Evolutionary conservation across 108 stramenopile species (phyloP), one percentile per base, ranked within the genome.

Genomic region (Poteriospumella lacustris): DNA sequence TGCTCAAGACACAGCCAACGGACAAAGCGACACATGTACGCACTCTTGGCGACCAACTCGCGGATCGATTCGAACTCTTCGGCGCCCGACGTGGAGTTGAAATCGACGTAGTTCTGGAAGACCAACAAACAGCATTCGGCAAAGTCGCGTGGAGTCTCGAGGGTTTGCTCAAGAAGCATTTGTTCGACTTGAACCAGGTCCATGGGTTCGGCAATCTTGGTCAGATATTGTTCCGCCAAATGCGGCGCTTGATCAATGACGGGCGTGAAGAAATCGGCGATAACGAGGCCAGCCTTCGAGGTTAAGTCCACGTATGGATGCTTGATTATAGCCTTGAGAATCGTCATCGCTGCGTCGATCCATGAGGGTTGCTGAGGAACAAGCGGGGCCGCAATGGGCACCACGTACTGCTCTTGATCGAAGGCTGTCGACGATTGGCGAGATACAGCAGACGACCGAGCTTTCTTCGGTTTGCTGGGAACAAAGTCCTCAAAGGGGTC

Each of bases 251-350:
- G 33, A 9, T 64, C 29, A 19, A 64, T 33, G 33, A 64, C 60
- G 36, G 60, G 60, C 3, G 36, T 19, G 5, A 12, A 31, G 24
- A 64, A 64, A 33, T 64, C 31, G 5, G 60, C 31, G 12, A 64
- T 34, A 3, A 24, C 60, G 5, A 34, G 28, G 47, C 15, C 47
- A 9, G 60, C 33, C 24, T 24, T 3, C 33, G 12, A 34, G n/a
- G n/a, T n/a, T 5, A 64, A 34, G 24, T 64, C 60, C 60, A 64
- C 60, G 24, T 64, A 64, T 34, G 60, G 60, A 64, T 64, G 60
- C 24, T 64, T 64, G 60, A 26, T 5, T 5, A 64, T 3, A 64
- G 31, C 29, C 24, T 64, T 64, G 29, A 64, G 60, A 3, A 64
- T 24, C 28, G 5, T 64, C 9, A 34, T 34, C 28, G 60, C 60